A percentile compares a stretch with the other conserved stretches of the same genome.
Evolutionary conservation across 441 rosid genomes (phyloP).

Genomic region (Viola pubescens): DNA sequence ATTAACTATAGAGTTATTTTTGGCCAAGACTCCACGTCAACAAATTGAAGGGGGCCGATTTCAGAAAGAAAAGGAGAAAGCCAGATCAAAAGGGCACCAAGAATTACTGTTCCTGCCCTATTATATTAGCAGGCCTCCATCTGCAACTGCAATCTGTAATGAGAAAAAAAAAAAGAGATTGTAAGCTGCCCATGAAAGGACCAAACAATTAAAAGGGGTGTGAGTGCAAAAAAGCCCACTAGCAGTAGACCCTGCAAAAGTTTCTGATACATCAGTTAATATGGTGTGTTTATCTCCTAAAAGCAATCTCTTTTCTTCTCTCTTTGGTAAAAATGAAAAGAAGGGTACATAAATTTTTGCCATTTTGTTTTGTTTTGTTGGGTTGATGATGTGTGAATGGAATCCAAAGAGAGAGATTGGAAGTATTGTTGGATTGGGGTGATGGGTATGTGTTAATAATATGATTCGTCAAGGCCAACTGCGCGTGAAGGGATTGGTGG

Average conservation of each 20-base stretch:
- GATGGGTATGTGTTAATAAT: conserved; percentile 1
- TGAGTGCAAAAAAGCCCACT: background rate
- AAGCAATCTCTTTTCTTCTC: background rate
- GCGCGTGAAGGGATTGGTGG: conserved; percentile 39
- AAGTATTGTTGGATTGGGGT: background rate
- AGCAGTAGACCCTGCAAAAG: conserved; percentile 11
- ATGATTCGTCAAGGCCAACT: conserved; percentile 26
- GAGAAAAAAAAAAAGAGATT: background rate
- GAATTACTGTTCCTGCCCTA: conserved; percentile 1
- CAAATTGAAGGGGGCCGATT: conserved; percentile 1
- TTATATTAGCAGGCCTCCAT: conserved; percentile 1
- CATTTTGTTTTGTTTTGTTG: background rate
- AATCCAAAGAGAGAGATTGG: conserved; percentile 26
- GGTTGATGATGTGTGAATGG: conserved; percentile 36
- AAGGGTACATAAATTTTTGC: conserved; percentile 6
- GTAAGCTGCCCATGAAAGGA: conserved; percentile 1
- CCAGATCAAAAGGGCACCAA: background rate
- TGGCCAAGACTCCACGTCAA: background rate
- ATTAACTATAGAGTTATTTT: too few species aligned
- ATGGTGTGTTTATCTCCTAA: conserved; percentile 12
- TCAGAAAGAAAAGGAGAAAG: too few species aligned
- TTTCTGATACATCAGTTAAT: background rate
- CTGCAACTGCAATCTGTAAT: background rate
- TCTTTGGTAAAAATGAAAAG: background rate
- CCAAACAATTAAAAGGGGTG: conserved; percentile 1